phyloP scores from a whole-genome alignment of 257 asterid species.

The Primulina tabacum region DNA sequence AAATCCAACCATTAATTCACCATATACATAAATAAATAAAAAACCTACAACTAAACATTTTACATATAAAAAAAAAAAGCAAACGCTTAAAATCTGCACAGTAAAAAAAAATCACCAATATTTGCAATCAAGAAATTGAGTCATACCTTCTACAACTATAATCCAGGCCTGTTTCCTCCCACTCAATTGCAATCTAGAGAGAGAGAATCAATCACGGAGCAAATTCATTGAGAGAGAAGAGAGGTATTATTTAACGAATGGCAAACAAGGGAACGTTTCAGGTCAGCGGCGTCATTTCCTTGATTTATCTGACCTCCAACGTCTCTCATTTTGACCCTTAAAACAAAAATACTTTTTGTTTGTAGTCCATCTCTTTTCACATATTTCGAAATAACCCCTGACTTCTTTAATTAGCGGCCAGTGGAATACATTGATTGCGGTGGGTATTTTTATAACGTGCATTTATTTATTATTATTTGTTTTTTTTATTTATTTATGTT shows the following conservation, averaged over 20 bases:
- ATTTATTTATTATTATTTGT: too few species aligned
- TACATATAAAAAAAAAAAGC: not conserved
- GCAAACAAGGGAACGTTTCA: constrained; percentile 31
- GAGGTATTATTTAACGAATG: constrained; percentile 26
- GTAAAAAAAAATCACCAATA: constrained; percentile 5
- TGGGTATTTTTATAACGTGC: too few species aligned
- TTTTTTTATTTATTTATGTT: too few species aligned
- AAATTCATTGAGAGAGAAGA: constrained; percentile 7
- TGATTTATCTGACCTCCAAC: constrained; percentile 35
- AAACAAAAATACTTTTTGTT: not conserved
- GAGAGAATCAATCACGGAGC: constrained; percentile 18
- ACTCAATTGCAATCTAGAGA: constrained; percentile 19
- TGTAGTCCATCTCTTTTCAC: not conserved
- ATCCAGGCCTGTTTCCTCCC: constrained; percentile 12
- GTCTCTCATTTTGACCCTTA: constrained; percentile 30
- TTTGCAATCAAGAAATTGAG: not conserved
- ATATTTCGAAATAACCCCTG: not conserved
- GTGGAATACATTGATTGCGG: not conserved
- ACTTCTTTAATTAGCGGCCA: not conserved
- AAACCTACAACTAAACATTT: not conserved
- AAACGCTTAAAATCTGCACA: not conserved
- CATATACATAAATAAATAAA: not conserved
- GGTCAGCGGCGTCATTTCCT: constrained; percentile 42
- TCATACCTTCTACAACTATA: constrained; percentile 25
- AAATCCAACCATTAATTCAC: constrained; percentile 23